Evolutionary conservation across 78 protist species (phyloP).

Genomic region (Cavenderia fasciculata): DNA sequence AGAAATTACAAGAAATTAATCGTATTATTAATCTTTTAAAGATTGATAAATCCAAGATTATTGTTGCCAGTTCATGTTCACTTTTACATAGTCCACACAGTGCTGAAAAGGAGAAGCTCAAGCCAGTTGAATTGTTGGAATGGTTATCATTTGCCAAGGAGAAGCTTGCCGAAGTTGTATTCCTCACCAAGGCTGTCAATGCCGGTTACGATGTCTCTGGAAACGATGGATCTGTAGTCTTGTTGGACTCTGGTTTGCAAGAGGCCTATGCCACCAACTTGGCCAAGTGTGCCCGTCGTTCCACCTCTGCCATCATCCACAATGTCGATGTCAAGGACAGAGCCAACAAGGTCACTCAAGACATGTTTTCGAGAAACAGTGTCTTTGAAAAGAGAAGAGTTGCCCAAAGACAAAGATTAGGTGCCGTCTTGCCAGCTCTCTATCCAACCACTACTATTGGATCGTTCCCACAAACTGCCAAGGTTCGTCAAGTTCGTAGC

Average conservation of each 20-base stretch:
- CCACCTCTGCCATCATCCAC: constrained; percentile 19
- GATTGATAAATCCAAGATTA: constrained; percentile 26
- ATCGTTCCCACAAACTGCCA: constrained; percentile 90
- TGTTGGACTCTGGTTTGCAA: neutral
- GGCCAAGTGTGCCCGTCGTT: neutral
- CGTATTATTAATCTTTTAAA: neutral
- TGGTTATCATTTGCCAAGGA: constrained; percentile 84
- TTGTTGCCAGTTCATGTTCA: constrained; percentile 82
- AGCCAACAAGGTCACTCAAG: constrained; percentile 36
- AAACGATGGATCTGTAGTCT: too few species aligned
- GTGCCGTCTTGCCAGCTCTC: constrained; percentile 54
- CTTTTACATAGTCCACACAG: constrained; percentile 79
- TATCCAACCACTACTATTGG: constrained; percentile 93
- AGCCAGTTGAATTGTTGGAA: constrained; percentile 50
- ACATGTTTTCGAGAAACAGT: constrained; percentile 62
- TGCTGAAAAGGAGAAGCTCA: constrained; percentile 27
- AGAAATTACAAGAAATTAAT: neutral
- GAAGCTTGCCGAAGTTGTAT: constrained; percentile 76
- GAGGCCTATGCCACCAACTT: neutral
- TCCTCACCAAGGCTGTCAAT: constrained; percentile 36
- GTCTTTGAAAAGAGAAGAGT: constrained; percentile 40
- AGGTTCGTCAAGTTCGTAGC: constrained; percentile 71
- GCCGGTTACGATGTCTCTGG: neutral
- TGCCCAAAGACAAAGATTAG: constrained; percentile 38
- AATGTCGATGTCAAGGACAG: constrained; percentile 31